Evolutionary conservation across 1,139 yeast genomes (phyloP).

Genomic region (Yamadazyma friedrichii): DNA sequence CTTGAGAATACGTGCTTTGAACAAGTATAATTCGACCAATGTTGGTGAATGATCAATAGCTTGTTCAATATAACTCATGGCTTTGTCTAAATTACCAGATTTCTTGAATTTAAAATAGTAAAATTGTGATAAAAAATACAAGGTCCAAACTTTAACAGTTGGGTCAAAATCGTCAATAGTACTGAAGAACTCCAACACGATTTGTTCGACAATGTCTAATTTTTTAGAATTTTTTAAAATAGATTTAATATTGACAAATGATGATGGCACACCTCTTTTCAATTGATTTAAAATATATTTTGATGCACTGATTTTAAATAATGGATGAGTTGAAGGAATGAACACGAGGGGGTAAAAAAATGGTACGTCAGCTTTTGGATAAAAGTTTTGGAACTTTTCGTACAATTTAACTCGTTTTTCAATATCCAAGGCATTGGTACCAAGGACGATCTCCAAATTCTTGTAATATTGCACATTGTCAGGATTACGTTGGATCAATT

Average conservation of each 20-base stretch:
- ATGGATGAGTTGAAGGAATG: conserved; percentile 50
- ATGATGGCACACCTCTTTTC: conserved; percentile 83
- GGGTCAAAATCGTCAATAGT: conserved; percentile 41
- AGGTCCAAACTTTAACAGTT: conserved; percentile 67
- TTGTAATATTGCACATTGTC: conserved; percentile 69
- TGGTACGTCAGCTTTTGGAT: conserved; percentile 86
- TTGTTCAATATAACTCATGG: conserved; percentile 54
- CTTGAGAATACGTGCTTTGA: conserved; percentile 79
- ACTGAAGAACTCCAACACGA: conserved; percentile 51
- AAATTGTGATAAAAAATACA: conserved; percentile 81
- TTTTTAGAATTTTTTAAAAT: conserved; percentile 58
- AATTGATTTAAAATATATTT: conserved; percentile 62
- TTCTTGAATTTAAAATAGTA: conserved; percentile 43
- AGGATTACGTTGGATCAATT: conserved; percentile 80
- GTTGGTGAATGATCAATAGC: conserved; percentile 81
- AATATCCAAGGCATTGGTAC: conserved; percentile 29
- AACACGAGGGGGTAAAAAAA: conserved; percentile 75
- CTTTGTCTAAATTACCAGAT: conserved; percentile 45
- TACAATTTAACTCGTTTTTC: conserved; percentile 56
- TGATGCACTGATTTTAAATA: conserved; percentile 44
- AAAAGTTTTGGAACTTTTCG: conserved; percentile 60
- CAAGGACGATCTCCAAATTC: conserved; percentile 63
- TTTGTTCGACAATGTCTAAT: conserved; percentile 46
- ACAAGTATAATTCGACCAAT: conserved; percentile 74
- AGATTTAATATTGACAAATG: conserved; percentile 83